Conservation (phyloP, 345 rosid genomes). For the Syzygium jambos region DNA sequence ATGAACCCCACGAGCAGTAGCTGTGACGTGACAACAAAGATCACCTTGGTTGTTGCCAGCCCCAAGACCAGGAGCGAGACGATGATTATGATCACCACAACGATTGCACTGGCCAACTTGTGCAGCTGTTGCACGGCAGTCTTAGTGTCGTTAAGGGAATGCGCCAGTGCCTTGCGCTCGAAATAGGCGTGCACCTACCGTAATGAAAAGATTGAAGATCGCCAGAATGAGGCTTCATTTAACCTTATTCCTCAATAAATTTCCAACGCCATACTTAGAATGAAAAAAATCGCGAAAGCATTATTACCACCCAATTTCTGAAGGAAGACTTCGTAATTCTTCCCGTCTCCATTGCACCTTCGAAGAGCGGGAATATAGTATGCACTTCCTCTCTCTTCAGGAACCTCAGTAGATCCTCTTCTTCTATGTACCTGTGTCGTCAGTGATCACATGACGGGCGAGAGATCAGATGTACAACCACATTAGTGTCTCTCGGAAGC, state of each 20-base stretch:
- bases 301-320: slow-evolving; percentile 43
- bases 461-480: background rate
- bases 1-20: slow-evolving; percentile 63
- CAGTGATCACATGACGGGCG: accelerated
- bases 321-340: slow-evolving; percentile 34
- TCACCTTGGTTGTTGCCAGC: slow-evolving; percentile 46
- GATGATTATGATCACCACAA: slow-evolving; percentile 34
- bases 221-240: background rate
- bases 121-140: slow-evolving; percentile 75
- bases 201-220: background rate
- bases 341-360: slow-evolving; percentile 42
- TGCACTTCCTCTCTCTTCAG: slow-evolving; percentile 27
- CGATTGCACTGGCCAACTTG: slow-evolving; percentile 62
- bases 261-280: background rate
- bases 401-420: slow-evolving; percentile 39
- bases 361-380: slow-evolving; percentile 41
- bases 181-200: slow-evolving; percentile 53
- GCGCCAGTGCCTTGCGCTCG: slow-evolving; percentile 65
- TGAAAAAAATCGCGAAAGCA: background rate
- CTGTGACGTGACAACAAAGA: slow-evolving; percentile 57
- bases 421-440: slow-evolving; percentile 28
- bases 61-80: slow-evolving; percentile 57
- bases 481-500: background rate
- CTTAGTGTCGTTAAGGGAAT: slow-evolving; percentile 66
- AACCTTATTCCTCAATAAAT: background rate